These are phyloP conservation scores for Penicillium sp. DNA, from an alignment of 2,329 filamentous ascomycete species.

Conservation along the genomic window DNA sequence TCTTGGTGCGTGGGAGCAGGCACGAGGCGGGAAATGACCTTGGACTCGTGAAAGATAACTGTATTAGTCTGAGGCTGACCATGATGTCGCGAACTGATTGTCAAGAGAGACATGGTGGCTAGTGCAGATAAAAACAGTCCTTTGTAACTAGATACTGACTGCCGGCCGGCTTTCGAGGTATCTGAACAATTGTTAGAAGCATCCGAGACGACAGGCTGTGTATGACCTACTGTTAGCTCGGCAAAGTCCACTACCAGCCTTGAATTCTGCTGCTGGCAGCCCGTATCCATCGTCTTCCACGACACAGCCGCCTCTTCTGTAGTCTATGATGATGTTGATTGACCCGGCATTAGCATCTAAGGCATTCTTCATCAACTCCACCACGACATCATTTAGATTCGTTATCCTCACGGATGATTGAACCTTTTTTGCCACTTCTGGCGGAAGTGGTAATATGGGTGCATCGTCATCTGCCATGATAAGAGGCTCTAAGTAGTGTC, in stretches of 20 bases:
- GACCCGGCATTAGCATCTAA: slow-evolving; percentile 72
- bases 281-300: slow-evolving; percentile 83
- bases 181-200: slow-evolving; percentile 47
- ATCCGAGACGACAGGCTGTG: neutral
- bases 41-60: slow-evolving; percentile 67
- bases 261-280: slow-evolving; percentile 70
- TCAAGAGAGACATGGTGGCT: slow-evolving; percentile 69
- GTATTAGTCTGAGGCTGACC: slow-evolving; percentile 52
- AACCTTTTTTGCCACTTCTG: slow-evolving; percentile 70
- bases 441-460: slow-evolving; percentile 64
- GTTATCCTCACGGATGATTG: slow-evolving; percentile 79
- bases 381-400: slow-evolving; percentile 65
- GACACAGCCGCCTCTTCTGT: slow-evolving; percentile 67
- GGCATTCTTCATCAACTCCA: slow-evolving; percentile 75
- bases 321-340: slow-evolving; percentile 69
- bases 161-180: slow-evolving; percentile 66
- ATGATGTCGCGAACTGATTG: slow-evolving; percentile 66
- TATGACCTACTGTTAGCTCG: slow-evolving; percentile 61
- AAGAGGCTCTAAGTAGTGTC: neutral
- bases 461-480: slow-evolving; percentile 21
- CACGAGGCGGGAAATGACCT: slow-evolving; percentile 59
- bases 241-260: slow-evolving; percentile 64
- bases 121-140: slow-evolving; percentile 77
- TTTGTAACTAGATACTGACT: slow-evolving; percentile 58
- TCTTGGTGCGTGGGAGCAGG: slow-evolving; percentile 59